A percentile compares a stretch with the other conserved stretches of the same genome.
Evolutionary conservation across 1,139 yeast species (phyloP).

Genomic region (Wickerhamomyces sp.): DNA sequence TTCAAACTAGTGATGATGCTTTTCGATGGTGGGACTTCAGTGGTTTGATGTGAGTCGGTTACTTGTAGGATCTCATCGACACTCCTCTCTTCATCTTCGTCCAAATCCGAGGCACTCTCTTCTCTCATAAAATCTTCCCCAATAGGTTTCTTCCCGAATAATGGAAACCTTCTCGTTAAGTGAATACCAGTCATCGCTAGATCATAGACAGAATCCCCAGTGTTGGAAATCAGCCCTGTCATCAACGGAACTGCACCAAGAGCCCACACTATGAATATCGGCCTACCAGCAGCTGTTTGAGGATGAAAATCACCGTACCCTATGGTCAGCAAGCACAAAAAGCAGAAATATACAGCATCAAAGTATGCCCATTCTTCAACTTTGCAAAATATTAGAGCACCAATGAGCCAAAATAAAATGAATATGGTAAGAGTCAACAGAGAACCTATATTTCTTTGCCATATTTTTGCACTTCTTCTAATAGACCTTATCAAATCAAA

Average conservation of each 20-base stretch:
- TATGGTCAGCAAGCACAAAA: conserved; percentile 69
- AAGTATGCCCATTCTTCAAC: conserved; percentile 70
- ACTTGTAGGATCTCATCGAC: conserved; percentile 17
- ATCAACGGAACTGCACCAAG: conserved; percentile 78
- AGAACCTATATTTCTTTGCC: conserved; percentile 32
- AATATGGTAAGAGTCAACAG: conserved; percentile 41
- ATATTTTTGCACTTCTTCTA: conserved; percentile 33
- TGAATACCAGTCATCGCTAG: conserved; percentile 24
- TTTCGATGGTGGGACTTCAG: background rate
- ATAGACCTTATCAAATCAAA: conserved; percentile 52
- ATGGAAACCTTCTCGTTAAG: conserved; percentile 4
- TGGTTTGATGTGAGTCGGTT: conserved; percentile 6
- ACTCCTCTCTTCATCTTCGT: conserved; percentile 7
- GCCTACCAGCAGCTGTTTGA: conserved; percentile 53
- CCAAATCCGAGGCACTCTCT: background rate
- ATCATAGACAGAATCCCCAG: conserved; percentile 54
- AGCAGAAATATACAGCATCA: conserved; percentile 65
- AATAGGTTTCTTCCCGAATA: conserved; percentile 3
- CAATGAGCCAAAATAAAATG: conserved; percentile 60
- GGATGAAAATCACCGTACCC: conserved; percentile 84
- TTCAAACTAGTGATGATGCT: conserved; percentile 18
- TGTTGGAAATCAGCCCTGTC: conserved; percentile 72
- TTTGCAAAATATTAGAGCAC: conserved; percentile 56
- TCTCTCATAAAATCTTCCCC: conserved; percentile 10
- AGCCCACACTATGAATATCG: conserved; percentile 76